Evolutionary conservation across 345 rosid genomes (phyloP).

Genomic region (Eucalyptus guilfoylei): DNA sequence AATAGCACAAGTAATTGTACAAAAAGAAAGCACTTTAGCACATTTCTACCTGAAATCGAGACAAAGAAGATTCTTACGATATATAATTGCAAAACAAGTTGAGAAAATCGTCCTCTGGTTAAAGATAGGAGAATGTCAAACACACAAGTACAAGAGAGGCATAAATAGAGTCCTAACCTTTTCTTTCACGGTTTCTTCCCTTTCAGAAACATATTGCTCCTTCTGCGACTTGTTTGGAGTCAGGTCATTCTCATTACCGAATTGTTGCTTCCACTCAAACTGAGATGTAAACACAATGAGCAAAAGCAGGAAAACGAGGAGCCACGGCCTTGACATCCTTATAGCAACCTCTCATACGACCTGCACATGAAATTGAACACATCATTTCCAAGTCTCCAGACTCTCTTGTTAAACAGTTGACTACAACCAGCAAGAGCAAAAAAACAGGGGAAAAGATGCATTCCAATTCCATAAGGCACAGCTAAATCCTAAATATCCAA

Average conservation of each 20-base stretch:
- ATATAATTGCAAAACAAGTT: not conserved
- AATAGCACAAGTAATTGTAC: not conserved
- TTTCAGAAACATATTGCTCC: conserved; percentile 21
- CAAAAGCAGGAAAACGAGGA: conserved; percentile 51
- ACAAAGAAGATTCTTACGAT: not conserved
- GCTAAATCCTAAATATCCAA: not conserved
- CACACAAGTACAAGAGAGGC: not conserved
- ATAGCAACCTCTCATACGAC: not conserved
- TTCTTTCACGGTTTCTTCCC: conserved; percentile 46
- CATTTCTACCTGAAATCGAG: not conserved
- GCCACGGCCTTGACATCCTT: conserved; percentile 61
- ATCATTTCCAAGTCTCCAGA: not conserved
- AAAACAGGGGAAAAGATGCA: not conserved
- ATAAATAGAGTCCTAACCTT: conserved; percentile 27
- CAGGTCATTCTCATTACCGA: conserved; percentile 42
- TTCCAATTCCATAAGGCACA: not conserved
- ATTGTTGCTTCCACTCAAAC: conserved; percentile 71
- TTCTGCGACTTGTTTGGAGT: conserved; percentile 13
- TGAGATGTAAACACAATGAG: conserved; percentile 56
- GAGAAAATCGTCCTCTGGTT: not conserved
- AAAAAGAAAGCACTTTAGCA: not conserved
- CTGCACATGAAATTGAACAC: not conserved
- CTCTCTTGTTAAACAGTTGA: not conserved
- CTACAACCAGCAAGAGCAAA: not conserved
- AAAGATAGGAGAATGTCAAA: not conserved